Percentiles rank a stretch among this genome's conserved stretches.
Conservation (phyloP, 441 rosid genomes). For the Populus hybrid region DNA sequence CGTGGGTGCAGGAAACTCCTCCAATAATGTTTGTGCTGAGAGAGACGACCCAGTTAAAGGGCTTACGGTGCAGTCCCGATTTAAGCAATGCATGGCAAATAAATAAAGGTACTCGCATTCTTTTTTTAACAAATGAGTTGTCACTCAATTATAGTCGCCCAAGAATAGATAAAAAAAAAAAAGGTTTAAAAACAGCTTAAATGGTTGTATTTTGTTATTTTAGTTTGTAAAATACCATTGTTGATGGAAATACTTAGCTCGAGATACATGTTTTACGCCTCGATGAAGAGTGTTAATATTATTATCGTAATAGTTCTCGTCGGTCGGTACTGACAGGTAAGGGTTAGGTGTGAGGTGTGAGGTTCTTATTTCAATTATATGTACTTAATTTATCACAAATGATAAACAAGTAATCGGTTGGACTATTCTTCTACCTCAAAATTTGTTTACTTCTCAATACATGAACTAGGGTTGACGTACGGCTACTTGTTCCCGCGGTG, state of each 20-base stretch:
- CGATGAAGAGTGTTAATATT: not conserved
- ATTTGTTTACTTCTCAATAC: not conserved
- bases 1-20: not conserved
- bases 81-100: not conserved
- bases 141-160: not conserved
- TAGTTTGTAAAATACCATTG: not conserved
- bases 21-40: not conserved
- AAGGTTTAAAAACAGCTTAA: not conserved
- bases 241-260: not conserved
- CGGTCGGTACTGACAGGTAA: too few relatives aligned
- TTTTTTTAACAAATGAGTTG: too few relatives aligned
- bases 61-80: not conserved
- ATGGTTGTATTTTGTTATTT: too few relatives aligned
- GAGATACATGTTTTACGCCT: not conserved
- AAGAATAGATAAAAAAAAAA: too few relatives aligned
- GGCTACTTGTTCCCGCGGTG: not conserved
- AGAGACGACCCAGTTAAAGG: not conserved
- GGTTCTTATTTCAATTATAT: not conserved
- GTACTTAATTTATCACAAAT: not conserved
- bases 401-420: not conserved
- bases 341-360: too few relatives aligned
- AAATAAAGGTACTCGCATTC: not conserved
- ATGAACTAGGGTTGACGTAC: not conserved
- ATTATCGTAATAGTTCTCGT: too few relatives aligned
- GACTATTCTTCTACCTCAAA: not conserved